Base-by-base conservation (phyloP, 352 stramenopile genomes). In the Aphanomyces astaci region DNA sequence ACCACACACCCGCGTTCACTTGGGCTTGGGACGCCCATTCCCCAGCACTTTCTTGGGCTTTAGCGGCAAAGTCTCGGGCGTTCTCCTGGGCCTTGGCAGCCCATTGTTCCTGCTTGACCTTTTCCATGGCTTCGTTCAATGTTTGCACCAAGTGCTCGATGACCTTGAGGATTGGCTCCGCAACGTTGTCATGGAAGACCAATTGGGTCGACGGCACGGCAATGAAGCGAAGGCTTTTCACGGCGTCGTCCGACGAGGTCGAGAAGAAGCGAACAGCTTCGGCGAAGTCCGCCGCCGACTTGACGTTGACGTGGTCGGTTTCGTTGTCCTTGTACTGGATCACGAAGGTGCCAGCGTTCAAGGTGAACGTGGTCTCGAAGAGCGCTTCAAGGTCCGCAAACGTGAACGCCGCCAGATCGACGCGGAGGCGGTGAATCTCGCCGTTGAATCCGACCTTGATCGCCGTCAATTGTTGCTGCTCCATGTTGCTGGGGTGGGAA, bases 371-470 rank as follows among this genome's bases (percentile, higher is more conserved):
- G 13, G 53, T 24, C 17, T 17, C 22, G 39, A 68, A 68, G 33
- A 68, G 48, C 45, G 48, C 51, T 46, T 68, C 2, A 11, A 68
- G 31, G 36, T 68, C 62, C 2, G 0, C 36, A 30, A 60, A 68
- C 39, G 15, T 60, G 28, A 68, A 68, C 17, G 40, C 32, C 7
- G 62, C 30, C 10, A 68, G 27, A 27, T 68, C 62, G 48, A 68
- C 62, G 45, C 62, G 62, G 39, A 68, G 17, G 51, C 62, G 62
- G 36, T 68, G 62, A 36, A 68, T 68, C 32, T 68, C 62, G 62
- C 62, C 62, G 39, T 68, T 68, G 51, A 52, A 68, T 25, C 62
- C 62, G 62, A 68, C 39, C 62, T 68, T 68, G 51, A 68, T 68
- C 3, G 62, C 62, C 4, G 62, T 68, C 62, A 68, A 46, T 30